Percentiles rank a stretch among this genome's conserved stretches.
phyloP scores from a whole-genome alignment of 805 yeast species.

The Metschnikowia baotianmanensis region DNA sequence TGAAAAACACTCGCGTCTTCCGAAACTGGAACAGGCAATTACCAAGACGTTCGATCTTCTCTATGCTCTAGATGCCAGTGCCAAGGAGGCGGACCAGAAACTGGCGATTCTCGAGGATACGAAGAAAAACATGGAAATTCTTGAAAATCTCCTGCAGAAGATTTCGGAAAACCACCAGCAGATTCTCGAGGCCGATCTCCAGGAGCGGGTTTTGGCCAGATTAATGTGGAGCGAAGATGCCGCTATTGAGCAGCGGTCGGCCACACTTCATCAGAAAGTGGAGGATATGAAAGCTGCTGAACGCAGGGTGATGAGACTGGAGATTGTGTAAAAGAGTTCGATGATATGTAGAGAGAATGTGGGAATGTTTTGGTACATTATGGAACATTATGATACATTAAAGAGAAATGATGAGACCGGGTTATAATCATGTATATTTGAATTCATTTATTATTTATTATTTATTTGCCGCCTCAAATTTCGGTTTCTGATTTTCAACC shows the following conservation, averaged over 20 bases:
- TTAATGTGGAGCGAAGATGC: slow-evolving; percentile 20
- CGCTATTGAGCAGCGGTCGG: slow-evolving; percentile 20
- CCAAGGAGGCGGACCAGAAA: slow-evolving; percentile 6
- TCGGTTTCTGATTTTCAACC: too few species aligned
- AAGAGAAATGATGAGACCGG: too few species aligned
- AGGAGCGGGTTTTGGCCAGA: slow-evolving; percentile 11
- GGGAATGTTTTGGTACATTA: not conserved
- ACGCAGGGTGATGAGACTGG: slow-evolving; percentile 2
- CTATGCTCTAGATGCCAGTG: slow-evolving; percentile 17
- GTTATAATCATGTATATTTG: too few species aligned
- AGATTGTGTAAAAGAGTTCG: not conserved
- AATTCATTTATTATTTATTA: too few species aligned
- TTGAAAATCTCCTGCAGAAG: not conserved
- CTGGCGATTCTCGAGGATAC: slow-evolving; percentile 4
- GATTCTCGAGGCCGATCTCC: slow-evolving; percentile 17
- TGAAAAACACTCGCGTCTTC: slow-evolving; percentile 10
- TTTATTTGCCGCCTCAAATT: too few species aligned
- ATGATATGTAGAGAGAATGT: not conserved
- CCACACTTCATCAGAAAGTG: slow-evolving; percentile 23
- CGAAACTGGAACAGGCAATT: slow-evolving; percentile 17
- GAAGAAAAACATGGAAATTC: not conserved
- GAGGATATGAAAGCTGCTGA: slow-evolving; percentile 20
- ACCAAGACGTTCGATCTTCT: slow-evolving; percentile 19
- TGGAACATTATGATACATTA: too few species aligned
- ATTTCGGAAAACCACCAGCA: slow-evolving; percentile 2